Conservation (phyloP, 1,284 basidiomycete genomes). For the Fomitopsis pinicola region DNA sequence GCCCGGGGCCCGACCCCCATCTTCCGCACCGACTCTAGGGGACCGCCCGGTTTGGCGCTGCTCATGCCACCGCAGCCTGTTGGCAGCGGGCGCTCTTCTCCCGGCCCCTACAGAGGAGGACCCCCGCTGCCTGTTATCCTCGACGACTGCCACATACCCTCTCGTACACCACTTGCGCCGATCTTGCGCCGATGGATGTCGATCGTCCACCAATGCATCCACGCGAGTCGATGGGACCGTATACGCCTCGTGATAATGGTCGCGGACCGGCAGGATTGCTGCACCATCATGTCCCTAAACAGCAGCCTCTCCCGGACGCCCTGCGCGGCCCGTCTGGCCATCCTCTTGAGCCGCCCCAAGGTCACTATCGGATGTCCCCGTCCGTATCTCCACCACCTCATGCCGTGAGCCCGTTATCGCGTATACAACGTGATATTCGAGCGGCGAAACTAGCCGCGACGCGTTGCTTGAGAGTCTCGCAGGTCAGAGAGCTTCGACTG, state of each 20-base stretch:
- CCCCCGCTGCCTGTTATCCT: no score
- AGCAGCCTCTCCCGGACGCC: constrained; percentile 44
- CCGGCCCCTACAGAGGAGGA: no score
- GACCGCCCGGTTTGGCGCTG: constrained; percentile 52
- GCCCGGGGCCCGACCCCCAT: no score
- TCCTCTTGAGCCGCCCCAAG: constrained; percentile 50
- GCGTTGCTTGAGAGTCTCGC: no score
- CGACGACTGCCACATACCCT: no score
- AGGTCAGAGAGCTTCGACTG: no score
- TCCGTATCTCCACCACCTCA: constrained; percentile 50
- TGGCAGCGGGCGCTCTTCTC: constrained; percentile 44
- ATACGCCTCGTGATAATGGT: constrained; percentile 36
- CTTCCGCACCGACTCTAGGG: constrained; percentile 70
- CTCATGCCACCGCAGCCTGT: constrained; percentile 53
- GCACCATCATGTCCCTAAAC: constrained; percentile 63
- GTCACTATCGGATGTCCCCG: constrained; percentile 45
- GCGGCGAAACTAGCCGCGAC: no score
- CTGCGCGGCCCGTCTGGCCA: constrained; percentile 37
- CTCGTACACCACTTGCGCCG: no score
- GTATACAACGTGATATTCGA: no score
- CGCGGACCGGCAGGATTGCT: constrained; percentile 53
- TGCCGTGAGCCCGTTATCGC: no score
- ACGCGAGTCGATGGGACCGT: constrained; percentile 48
- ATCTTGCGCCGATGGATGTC: constrained; percentile 83
- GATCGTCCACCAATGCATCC: constrained; percentile 55